These are phyloP conservation scores for Dactylella cylindrospora DNA, from an alignment of 2,329 filamentous ascomycete genomes.

Conservation along the genomic window DNA sequence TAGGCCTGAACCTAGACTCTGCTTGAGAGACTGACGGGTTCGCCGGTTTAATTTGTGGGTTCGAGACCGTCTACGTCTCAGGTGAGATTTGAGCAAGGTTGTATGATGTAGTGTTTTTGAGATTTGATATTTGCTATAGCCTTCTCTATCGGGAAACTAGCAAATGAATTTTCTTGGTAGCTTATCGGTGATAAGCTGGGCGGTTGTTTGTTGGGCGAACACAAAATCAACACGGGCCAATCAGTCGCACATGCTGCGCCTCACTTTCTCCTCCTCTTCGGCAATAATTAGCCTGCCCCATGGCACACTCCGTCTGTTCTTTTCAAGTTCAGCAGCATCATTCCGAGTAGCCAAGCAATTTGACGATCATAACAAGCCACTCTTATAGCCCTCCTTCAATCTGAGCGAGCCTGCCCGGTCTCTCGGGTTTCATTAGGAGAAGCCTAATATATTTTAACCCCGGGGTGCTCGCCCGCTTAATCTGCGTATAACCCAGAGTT, in stretches of 20 bases:
- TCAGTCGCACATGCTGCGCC: constrained; percentile 11
- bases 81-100: constrained; percentile 22
- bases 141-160: too few relatives aligned
- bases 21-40: constrained; percentile 26
- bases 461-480: not conserved
- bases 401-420: constrained; percentile 37
- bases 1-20: too few relatives aligned
- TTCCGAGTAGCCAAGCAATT: too few relatives aligned
- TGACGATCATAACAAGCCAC: constrained; percentile 35
- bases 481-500: not conserved
- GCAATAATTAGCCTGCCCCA: not conserved
- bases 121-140: constrained; percentile 3
- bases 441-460: constrained; percentile 21
- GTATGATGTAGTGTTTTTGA: constrained; percentile 12
- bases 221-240: constrained; percentile 13
- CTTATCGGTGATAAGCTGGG: constrained; percentile 44
- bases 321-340: too few relatives aligned
- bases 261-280: too few relatives aligned
- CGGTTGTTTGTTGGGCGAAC: too few relatives aligned
- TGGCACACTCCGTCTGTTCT: not conserved
- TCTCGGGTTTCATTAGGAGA: constrained; percentile 39
- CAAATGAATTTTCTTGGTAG: constrained; percentile 21
- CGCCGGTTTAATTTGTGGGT: constrained; percentile 21
- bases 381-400: constrained; percentile 43
- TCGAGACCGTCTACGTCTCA: constrained; percentile 44